These are phyloP conservation scores for Craterostigma plantagineum DNA, from an alignment of 257 asterid genomes.

Conservation along the genomic window DNA sequence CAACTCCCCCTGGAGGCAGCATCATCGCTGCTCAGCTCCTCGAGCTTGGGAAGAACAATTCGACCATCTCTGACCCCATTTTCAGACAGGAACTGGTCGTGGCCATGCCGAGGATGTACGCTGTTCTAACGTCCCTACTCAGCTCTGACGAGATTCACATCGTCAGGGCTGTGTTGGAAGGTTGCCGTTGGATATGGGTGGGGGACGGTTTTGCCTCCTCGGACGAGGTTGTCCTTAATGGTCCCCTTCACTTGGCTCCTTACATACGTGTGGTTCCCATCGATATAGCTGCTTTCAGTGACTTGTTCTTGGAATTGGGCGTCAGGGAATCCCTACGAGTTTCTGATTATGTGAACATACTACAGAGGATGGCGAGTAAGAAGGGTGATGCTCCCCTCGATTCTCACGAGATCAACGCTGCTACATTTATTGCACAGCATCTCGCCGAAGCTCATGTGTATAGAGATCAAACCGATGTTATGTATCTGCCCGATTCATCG, in stretches of 20 bases:
- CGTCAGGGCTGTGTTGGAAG: conserved; percentile 85
- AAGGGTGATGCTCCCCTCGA: conserved; percentile 60
- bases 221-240: conserved; percentile 83
- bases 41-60: conserved; percentile 94
- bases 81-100: conserved; percentile 76
- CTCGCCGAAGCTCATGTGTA: conserved; percentile 61
- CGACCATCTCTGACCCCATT: conserved; percentile 49
- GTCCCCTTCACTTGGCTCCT: conserved; percentile 94
- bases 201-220: conserved; percentile 93
- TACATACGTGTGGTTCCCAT: conserved; percentile 81
- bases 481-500: conserved; percentile 80
- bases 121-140: conserved; percentile 49
- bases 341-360: conserved; percentile 70
- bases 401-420: conserved; percentile 70
- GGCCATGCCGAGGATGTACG: conserved; percentile 88
- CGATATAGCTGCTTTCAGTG: conserved; percentile 85
- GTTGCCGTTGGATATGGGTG: conserved; percentile 95
- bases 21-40: conserved; percentile 93
- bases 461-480: conserved; percentile 28
- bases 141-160: conserved; percentile 83
- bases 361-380: conserved; percentile 50
- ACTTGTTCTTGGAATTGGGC: conserved; percentile 75
- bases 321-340: conserved; percentile 54
- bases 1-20: conserved; percentile 84
- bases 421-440: conserved; percentile 73